These are phyloP conservation scores for Globisporangium sylvaticum DNA, from an alignment of 352 stramenopile species.

Conservation along the genomic window DNA sequence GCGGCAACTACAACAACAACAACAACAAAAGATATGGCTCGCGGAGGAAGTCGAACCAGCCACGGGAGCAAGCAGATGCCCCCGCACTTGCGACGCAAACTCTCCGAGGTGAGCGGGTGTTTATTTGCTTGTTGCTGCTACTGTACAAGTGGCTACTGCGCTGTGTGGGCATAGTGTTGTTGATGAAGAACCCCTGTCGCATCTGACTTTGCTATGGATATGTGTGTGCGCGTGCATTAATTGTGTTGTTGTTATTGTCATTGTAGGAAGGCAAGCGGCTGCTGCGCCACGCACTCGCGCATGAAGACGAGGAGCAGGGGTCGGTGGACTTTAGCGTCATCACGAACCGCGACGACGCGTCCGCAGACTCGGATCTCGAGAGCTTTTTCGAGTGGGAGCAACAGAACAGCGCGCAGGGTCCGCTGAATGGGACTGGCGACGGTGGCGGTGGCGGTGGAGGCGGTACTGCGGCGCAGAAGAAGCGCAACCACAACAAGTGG, in stretches of 20 bases:
- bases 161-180: neutral
- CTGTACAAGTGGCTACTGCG: too few relatives aligned
- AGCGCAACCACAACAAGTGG: slow-evolving; percentile 27
- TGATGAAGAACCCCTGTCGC: neutral
- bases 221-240: neutral
- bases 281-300: slow-evolving; percentile 44
- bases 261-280: slow-evolving; percentile 47
- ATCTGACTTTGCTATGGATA: too few relatives aligned
- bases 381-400: slow-evolving; percentile 47
- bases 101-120: slow-evolving; percentile 21
- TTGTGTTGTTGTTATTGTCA: neutral
- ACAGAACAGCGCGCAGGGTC: slow-evolving; percentile 11
- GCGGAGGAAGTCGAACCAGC: neutral
- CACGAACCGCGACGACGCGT: slow-evolving; percentile 42
- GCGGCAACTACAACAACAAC: neutral
- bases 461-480: slow-evolving; percentile 12
- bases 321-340: slow-evolving; percentile 34
- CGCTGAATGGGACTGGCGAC: neutral
- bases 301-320: slow-evolving; percentile 26
- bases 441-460: neutral
- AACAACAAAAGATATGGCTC: slow-evolving; percentile 5
- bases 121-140: neutral
- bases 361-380: slow-evolving; percentile 59
- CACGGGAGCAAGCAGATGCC: slow-evolving; percentile 18
- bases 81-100: slow-evolving; percentile 28